These are phyloP conservation scores for Gracilaria vermiculophylla DNA, from an alignment of 23 red algal genomes.

Conservation along the genomic window DNA sequence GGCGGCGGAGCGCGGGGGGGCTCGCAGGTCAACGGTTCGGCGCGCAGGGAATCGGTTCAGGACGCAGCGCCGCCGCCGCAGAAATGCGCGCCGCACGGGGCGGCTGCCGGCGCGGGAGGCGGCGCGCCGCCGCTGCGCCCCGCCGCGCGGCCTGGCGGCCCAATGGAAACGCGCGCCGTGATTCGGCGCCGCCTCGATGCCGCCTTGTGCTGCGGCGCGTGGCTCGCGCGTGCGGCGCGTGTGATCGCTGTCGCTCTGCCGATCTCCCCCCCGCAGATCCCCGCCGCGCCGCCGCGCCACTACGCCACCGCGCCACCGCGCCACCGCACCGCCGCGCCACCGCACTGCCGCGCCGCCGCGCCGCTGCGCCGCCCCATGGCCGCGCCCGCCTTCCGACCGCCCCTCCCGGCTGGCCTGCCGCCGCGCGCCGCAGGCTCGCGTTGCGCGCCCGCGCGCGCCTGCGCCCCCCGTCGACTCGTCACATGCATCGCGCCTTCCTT, in stretches of 20 bases:
- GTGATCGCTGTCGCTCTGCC: background rate
- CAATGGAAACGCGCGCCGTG: conserved; percentile 8
- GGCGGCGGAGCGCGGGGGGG: background rate
- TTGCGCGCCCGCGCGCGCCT: no score
- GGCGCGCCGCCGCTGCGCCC: background rate
- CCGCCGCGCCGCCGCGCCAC: no score
- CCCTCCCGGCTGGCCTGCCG: background rate
- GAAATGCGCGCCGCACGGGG: no score
- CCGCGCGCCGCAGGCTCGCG: background rate
- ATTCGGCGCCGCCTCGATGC: background rate
- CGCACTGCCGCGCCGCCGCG: no score
- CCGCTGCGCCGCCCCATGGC: no score
- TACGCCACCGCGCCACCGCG: no score
- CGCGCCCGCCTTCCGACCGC: background rate
- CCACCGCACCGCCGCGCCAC: no score
- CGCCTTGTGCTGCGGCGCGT: conserved; percentile 11
- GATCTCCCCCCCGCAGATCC: no score
- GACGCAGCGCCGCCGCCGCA: no score
- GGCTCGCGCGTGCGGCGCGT: background rate
- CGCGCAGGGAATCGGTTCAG: no score
- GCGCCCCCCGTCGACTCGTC: no score
- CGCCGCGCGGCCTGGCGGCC: background rate
- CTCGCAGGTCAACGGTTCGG: no score
- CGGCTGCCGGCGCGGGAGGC: background rate
- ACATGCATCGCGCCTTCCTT: background rate